Evolutionary conservation across 2,329 filamentous ascomycete species (phyloP).

Genomic region (Ceratocystis alfenasii): DNA sequence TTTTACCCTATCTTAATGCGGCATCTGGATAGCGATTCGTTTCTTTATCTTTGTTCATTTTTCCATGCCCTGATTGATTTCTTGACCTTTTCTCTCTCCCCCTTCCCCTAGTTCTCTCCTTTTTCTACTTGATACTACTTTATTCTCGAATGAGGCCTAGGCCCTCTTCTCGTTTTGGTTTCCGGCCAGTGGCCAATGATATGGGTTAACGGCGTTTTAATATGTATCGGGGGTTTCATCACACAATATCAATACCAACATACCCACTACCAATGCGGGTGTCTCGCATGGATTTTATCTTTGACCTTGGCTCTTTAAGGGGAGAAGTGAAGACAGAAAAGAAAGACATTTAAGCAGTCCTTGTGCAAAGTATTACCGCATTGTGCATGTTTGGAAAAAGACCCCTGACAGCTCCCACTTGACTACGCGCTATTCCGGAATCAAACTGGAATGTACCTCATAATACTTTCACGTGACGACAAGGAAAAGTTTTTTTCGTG

Average conservation of each 20-base stretch:
- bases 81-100: background rate
- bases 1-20: conserved; percentile 10
- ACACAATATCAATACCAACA: background rate
- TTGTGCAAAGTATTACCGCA: too few species aligned
- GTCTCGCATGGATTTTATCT: background rate
- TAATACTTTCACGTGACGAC: too few species aligned
- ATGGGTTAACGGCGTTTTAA: conserved; percentile 11
- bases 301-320: background rate
- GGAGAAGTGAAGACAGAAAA: too few species aligned
- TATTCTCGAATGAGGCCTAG: conserved; percentile 1
- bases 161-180: conserved; percentile 1
- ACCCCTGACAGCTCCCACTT: too few species aligned
- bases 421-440: too few species aligned
- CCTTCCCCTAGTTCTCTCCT: background rate
- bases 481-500: background rate
- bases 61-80: background rate
- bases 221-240: conserved; percentile 6
- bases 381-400: too few species aligned
- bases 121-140: background rate
- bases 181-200: background rate
- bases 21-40: conserved; percentile 12
- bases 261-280: background rate
- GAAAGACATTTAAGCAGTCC: too few species aligned
- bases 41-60: conserved; percentile 10
- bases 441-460: too few species aligned